Conservation (phyloP, 1,284 basidiomycete species). For the Fomitopsis pinicola region DNA sequence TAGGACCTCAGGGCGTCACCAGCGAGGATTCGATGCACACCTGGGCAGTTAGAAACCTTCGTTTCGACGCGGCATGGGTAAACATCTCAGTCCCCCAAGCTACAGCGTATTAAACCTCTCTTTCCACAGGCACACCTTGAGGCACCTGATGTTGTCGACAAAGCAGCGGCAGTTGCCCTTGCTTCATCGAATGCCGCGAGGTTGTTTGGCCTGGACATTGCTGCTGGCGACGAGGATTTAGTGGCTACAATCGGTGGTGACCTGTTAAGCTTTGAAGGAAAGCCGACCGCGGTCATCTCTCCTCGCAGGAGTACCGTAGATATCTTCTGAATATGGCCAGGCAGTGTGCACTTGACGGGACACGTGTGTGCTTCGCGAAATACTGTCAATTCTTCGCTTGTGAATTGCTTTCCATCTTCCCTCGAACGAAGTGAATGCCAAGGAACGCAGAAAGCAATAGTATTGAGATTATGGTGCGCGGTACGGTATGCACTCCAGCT, state of each 20-base stretch:
- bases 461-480: not conserved
- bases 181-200: slow-evolving; percentile 47
- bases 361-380: too few species aligned
- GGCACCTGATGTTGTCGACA: slow-evolving; percentile 33
- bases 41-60: slow-evolving; percentile 45
- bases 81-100: slow-evolving; percentile 4
- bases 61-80: slow-evolving; percentile 52
- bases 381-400: too few species aligned
- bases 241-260: slow-evolving; percentile 65
- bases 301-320: slow-evolving; percentile 37
- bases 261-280: slow-evolving; percentile 52
- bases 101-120: not conserved
- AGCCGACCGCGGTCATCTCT: slow-evolving; percentile 58
- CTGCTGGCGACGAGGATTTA: slow-evolving; percentile 38
- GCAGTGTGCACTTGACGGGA: too few species aligned
- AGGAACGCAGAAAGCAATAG: not conserved
- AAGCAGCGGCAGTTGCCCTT: slow-evolving; percentile 39
- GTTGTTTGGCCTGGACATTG: slow-evolving; percentile 38
- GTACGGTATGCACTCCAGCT: not conserved
- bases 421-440: not conserved
- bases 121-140: slow-evolving; percentile 29
- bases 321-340: too few species aligned
- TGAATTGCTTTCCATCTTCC: not conserved
- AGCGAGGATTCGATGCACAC: slow-evolving; percentile 28
- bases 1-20: slow-evolving; percentile 31